Base-by-base conservation (phyloP, 1,139 yeast genomes). In the Pichia kudriavzevii region DNA sequence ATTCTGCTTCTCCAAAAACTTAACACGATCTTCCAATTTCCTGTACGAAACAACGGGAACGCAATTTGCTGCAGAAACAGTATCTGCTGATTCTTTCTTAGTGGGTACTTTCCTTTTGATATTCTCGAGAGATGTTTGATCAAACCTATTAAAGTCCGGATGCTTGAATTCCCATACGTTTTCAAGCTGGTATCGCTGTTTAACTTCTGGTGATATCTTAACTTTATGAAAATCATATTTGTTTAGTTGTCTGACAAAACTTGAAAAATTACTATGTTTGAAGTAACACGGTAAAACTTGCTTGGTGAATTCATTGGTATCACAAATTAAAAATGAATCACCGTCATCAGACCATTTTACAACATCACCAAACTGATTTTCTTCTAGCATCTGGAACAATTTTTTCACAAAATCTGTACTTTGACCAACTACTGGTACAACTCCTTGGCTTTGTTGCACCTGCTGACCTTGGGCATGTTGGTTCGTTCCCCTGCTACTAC, bases 201-300 rank as follows among this genome's bases (percentile, higher is more conserved):
- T 48, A 20, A 46, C 32, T 31, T 49, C 56, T 26, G 42, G 46
- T 11, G 55, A 47, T 4, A 49, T 36, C 61, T 75, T 79, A 44
- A 91, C 94, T 60, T 91, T 91, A 61, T 91, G 97, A 69, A 94
- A 91, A 50, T 93, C 98, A 53, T 91, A 91, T 66, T 91, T 88
- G 65, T 91, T 91, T 49, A 91, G 66, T 56, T 88, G 97, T 41
- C 97, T 73, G 7, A 88, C 97, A 64, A 91, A 91, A 47, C 91
- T 77, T 26, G 97, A 93, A 61, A 85, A 88, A 61, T 91, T 91
- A 40, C 87, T 76, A 60, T 91, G 97, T 52, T 88, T 88, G 64
- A 91, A 91, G 59, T 87, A 94, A 40, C 78, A 75, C 12, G 97
- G 97, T 34, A 91, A 66, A 22, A 88, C 80, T 35, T 76, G 75